These are phyloP conservation scores for Aspergillus sp. DNA, from an alignment of 2,329 filamentous ascomycete genomes.

Conservation along the genomic window DNA sequence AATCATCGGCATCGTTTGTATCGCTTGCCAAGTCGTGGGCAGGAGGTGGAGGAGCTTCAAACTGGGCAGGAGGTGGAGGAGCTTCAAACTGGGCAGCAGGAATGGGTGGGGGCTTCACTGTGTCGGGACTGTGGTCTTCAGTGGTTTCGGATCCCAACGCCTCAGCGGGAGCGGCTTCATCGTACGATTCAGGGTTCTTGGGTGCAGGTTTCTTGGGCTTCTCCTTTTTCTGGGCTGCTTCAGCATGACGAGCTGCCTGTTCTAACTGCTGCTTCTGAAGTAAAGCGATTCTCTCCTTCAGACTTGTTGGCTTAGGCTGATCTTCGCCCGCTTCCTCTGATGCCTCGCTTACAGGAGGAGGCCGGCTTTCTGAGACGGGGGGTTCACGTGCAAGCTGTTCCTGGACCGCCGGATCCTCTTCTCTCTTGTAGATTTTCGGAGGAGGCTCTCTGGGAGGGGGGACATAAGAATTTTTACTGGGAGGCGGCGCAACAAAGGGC, in stretches of 20 bases:
- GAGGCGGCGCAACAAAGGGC: conserved; percentile 91
- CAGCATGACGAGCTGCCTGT: conserved; percentile 76
- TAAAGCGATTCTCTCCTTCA: conserved; percentile 93
- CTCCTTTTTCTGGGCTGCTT: conserved; percentile 74
- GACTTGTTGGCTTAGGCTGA: conserved; percentile 81
- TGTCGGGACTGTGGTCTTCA: conserved; percentile 34
- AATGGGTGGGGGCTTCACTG: conserved; percentile 27
- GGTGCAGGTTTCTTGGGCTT: conserved; percentile 74
- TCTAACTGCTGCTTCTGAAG: conserved; percentile 92
- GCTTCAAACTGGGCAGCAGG: conserved; percentile 36
- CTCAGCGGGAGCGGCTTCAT: conserved; percentile 19
- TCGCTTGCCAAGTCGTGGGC: conserved; percentile 55
- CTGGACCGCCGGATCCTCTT: conserved; percentile 66
- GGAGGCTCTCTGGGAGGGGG: conserved; percentile 68
- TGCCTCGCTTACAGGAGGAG: conserved; percentile 34
- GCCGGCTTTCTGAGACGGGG: conserved; percentile 27
- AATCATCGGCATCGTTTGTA: conserved; percentile 62
- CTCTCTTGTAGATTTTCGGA: conserved; percentile 74
- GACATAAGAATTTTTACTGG: conserved; percentile 85
- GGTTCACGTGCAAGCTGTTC: conserved; percentile 29
- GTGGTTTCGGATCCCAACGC: conserved; percentile 23
- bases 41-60: conserved; percentile 30
- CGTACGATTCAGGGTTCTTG: conserved; percentile 54
- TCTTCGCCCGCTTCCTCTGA: conserved; percentile 61
- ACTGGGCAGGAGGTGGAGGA: conserved; percentile 37